These are phyloP conservation scores for Vigna unguiculata DNA, from an alignment of 306 rosid species.

Conservation along the genomic window DNA sequence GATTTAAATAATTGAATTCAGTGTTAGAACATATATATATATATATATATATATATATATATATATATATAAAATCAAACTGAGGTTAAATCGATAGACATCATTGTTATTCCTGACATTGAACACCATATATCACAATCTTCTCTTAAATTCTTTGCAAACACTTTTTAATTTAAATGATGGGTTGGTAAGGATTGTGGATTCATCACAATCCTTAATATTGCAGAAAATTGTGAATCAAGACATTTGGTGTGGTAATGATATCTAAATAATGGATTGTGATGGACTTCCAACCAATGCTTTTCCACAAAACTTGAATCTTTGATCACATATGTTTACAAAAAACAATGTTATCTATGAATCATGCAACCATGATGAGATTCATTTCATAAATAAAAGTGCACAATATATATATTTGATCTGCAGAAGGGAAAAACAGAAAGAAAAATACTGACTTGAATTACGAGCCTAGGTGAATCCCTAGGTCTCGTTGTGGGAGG, in stretches of 20 bases:
- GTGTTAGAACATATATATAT: no score
- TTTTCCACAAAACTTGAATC: no score
- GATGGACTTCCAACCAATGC: no score
- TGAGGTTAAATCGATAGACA: neutral
- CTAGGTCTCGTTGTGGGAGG: neutral
- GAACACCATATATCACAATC: neutral
- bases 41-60: no score
- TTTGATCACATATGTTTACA: no score
- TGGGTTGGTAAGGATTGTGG: neutral
- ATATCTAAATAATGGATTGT: no score
- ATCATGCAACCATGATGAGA: neutral
- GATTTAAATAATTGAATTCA: no score
- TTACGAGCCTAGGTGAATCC: slow-evolving; percentile 33
- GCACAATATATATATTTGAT: neutral
- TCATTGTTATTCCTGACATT: neutral
- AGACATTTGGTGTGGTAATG: no score
- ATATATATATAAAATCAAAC: neutral
- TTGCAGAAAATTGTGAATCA: neutral
- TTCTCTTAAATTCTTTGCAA: neutral
- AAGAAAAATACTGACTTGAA: slow-evolving; percentile 12
- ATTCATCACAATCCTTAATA: neutral
- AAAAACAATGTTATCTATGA: no score
- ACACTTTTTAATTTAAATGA: neutral
- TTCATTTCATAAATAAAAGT: neutral
- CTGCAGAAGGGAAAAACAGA: neutral